Conservation (phyloP, 73 alveolate genomes). For the Stentor coeruleus region DNA sequence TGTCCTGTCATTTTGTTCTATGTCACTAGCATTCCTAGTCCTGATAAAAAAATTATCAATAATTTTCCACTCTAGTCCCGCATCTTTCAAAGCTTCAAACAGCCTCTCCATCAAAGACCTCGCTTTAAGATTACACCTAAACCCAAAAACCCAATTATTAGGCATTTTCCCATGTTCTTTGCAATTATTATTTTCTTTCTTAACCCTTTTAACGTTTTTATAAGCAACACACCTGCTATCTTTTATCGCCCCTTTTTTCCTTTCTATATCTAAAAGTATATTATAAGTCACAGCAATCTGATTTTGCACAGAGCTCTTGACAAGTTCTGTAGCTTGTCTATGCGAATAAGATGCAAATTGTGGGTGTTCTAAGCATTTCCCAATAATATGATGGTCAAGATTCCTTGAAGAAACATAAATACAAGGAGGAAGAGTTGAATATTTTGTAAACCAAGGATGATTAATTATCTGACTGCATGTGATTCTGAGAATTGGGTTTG, state of each 20-base stretch:
- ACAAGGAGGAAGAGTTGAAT: background rate
- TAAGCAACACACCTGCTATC: background rate
- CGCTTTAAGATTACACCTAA: background rate
- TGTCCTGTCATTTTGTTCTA: background rate
- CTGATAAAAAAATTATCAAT: background rate
- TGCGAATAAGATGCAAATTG: background rate
- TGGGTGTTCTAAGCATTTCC: background rate
- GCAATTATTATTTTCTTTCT: too few relatives aligned
- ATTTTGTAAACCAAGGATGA: constrained; percentile 61
- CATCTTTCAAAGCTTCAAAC: background rate
- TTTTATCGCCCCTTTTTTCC: background rate
- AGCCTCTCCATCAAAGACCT: background rate
- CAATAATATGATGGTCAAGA: background rate
- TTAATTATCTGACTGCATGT: constrained; percentile 58
- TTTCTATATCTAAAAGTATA: background rate
- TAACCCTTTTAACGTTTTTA: background rate
- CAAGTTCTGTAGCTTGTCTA: background rate
- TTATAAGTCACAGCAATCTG: background rate
- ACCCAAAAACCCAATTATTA: constrained; percentile 15
- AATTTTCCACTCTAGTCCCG: constrained; percentile 1
- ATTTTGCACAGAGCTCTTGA: background rate
- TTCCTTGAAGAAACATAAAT: background rate
- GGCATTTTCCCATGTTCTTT: background rate
- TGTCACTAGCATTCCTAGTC: background rate
- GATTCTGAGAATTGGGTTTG: constrained; percentile 78